A percentile compares a stretch with the other conserved stretches of the same genome.
Conservation (phyloP, 768 basidiomycete species). For the Hypholoma fasciculare region DNA sequence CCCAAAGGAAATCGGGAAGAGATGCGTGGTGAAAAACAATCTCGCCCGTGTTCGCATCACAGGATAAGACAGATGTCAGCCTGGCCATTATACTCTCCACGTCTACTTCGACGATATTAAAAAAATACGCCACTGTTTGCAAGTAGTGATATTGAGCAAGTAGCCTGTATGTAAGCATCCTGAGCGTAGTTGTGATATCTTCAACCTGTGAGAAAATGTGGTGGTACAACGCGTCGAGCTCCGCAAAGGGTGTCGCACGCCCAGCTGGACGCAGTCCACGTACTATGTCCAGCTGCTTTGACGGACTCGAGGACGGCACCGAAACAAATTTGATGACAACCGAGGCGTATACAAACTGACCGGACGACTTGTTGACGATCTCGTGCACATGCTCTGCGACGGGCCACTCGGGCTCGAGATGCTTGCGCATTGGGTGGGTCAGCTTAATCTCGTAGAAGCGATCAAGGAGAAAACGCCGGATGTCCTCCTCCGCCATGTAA, state of each 20-base stretch:
- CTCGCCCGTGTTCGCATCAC: neutral
- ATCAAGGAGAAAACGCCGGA: neutral
- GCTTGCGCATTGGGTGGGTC: neutral
- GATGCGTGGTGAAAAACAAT: slow-evolving; percentile 6
- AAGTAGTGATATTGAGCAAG: too few relatives aligned
- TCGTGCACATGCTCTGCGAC: neutral
- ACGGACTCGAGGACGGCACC: neutral
- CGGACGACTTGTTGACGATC: slow-evolving; percentile 1
- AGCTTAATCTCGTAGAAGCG: neutral
- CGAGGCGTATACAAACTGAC: slow-evolving; percentile 8
- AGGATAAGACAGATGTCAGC: neutral
- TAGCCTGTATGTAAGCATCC: too few relatives aligned
- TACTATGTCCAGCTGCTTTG: neutral
- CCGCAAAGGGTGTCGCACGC: neutral
- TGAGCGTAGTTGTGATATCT: neutral
- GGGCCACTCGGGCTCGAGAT: neutral
- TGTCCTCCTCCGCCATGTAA: neutral
- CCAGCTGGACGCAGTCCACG: neutral
- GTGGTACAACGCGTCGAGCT: slow-evolving; percentile 2
- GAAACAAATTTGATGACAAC: neutral
- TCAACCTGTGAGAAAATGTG: neutral
- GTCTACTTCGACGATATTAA: neutral
- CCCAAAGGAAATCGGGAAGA: slow-evolving; percentile 4
- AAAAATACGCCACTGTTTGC: too few relatives aligned
- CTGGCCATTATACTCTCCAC: neutral